Percentiles rank a stretch among this genome's conserved stretches.
Evolutionary conservation across 2,329 filamentous ascomycete genomes (phyloP).

Genomic region (Lizonia empirigonia): DNA sequence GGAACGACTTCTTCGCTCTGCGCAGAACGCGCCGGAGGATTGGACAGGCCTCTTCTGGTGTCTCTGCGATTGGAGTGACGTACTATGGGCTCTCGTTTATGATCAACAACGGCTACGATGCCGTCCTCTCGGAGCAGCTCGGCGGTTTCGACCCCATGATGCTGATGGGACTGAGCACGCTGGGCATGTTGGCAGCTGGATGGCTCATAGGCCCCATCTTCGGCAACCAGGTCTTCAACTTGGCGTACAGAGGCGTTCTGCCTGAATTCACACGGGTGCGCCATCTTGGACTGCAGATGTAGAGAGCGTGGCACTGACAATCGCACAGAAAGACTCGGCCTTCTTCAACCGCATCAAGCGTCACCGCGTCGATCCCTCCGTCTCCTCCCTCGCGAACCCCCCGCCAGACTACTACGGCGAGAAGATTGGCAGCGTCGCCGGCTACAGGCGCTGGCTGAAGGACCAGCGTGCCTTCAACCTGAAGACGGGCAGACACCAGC

Average conservation of each 20-base stretch:
- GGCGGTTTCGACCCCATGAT: slow-evolving; percentile 89
- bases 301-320: slow-evolving; percentile 2
- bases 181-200: slow-evolving; percentile 77
- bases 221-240: slow-evolving; percentile 79
- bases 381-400: slow-evolving; percentile 88
- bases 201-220: slow-evolving; percentile 87
- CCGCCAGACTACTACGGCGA: slow-evolving; percentile 98
- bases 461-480: slow-evolving; percentile 93
- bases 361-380: slow-evolving; percentile 87
- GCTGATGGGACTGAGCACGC: slow-evolving; percentile 78
- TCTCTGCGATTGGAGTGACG: slow-evolving; percentile 67
- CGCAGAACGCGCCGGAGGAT: slow-evolving; percentile 83
- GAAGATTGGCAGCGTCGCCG: slow-evolving; percentile 91
- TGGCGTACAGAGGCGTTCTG: slow-evolving; percentile 73
- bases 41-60: slow-evolving; percentile 77
- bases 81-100: slow-evolving; percentile 68
- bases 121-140: slow-evolving; percentile 67
- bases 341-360: slow-evolving; percentile 93
- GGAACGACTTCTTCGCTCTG: slow-evolving; percentile 92
- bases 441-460: slow-evolving; percentile 94
- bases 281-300: slow-evolving; percentile 16
- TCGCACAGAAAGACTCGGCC: slow-evolving; percentile 79
- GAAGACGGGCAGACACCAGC: slow-evolving; percentile 69
- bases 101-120: slow-evolving; percentile 73
- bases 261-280: slow-evolving; percentile 72